Evolutionary conservation across 1,284 basidiomycete species (phyloP).

Genomic region (Rhizopogon parksii): DNA sequence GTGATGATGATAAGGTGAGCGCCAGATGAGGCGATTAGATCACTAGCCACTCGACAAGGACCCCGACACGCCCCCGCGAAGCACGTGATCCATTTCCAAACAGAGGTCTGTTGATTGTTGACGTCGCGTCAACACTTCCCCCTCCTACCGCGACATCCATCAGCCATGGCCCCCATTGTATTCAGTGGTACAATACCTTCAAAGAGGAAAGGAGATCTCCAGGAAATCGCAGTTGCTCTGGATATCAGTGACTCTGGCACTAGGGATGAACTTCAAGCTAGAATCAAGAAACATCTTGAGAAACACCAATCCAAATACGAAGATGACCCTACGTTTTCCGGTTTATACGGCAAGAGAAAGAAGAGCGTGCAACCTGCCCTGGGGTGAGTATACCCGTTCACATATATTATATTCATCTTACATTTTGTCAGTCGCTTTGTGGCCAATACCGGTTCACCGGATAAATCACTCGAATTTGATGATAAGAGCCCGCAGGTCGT

Average conservation of each 20-base stretch:
- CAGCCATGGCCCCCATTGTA: slow-evolving; percentile 24
- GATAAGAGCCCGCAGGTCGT: slow-evolving; percentile 17
- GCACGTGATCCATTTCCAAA: neutral
- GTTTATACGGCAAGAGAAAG: slow-evolving; percentile 42
- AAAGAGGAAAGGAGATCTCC: slow-evolving; percentile 60
- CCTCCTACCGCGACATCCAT: neutral
- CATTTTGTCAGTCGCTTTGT: slow-evolving; percentile 15
- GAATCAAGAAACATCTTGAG: slow-evolving; percentile 56
- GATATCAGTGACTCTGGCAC: slow-evolving; percentile 46
- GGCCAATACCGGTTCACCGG: slow-evolving; percentile 11
- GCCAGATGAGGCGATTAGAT: neutral
- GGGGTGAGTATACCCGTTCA: slow-evolving; percentile 8
- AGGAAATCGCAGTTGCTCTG: slow-evolving; percentile 48
- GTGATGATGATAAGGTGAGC: neutral
- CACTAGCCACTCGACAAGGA: neutral
- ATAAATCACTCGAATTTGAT: slow-evolving; percentile 10
- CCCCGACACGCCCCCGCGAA: neutral
- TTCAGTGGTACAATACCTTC: slow-evolving; percentile 41
- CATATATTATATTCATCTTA: neutral
- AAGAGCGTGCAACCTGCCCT: slow-evolving; percentile 32
- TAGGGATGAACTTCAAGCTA: slow-evolving; percentile 48
- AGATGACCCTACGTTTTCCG: slow-evolving; percentile 46
- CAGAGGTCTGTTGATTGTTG: neutral
- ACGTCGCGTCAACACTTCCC: neutral
- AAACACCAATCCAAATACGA: slow-evolving; percentile 42